Evolutionary conservation across 805 yeast species (phyloP), one percentile per base, ranked within the genome.

Genomic region (Spathaspora passalidarum): DNA sequence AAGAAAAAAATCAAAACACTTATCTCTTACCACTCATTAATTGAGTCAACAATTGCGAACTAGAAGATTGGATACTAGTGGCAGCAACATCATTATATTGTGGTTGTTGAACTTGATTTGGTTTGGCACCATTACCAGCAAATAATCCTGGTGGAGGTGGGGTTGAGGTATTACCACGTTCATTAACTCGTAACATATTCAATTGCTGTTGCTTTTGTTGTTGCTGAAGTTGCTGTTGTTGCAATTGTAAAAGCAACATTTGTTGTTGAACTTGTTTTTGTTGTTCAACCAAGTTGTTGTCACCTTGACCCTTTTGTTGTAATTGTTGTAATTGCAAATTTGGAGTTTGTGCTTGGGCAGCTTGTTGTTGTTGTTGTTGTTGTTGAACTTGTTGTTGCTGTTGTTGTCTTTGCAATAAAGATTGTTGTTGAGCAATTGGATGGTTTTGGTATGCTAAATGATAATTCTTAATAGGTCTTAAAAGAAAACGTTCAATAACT

Each of bases 31-130:
- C 95, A 55, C 84, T 84, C 82, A 90, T 84, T 60, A 90, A 72
- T 63, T 89, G 97, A 47, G 82, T 88, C 56, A 90, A 75, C 57
- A 90, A 75, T 60, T 89, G 96, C 35, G 89, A 82, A 49, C 91
- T 84, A 41, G 86, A 81, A 21, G 81, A 79, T 18, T 39, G 36
- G 20, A 44, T 47, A 19, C 46, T 46, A 11, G 40, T 45, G 23
- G 42, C 32, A 40, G 40, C 43, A 16, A 39, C 34, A n/a, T 39
- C 42, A 38, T 48, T 49, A 18, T 56, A 54, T 20, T 54, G 55
- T 18, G 25, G 53, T 11, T 40, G 40, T 32, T 51, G 59, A 14
- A 11, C 35, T 19, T 34, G 45, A 22, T 34, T 47, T 5, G 49
- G 16, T 13, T 38, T 34, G 17, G 42, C 39, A 11, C 40, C 34